Evolutionary conservation across 176 grass and related monocot genomes (phyloP).

Genomic region (Aegilops sharonensis): DNA sequence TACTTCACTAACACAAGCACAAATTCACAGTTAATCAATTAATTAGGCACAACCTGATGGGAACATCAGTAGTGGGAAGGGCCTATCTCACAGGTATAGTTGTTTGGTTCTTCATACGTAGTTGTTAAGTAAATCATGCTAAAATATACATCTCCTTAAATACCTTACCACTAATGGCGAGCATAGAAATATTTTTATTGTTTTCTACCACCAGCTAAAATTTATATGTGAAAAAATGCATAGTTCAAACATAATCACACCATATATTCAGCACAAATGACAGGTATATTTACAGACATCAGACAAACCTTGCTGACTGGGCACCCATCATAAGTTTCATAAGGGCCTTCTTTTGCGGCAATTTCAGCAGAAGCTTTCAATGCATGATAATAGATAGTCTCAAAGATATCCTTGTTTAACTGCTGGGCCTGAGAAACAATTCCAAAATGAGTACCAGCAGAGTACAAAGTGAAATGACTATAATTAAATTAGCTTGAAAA

Average conservation of each 20-base stretch:
- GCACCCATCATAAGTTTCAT: constrained; percentile 65
- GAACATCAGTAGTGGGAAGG: background rate
- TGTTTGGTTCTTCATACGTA: background rate
- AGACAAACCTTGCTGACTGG: constrained; percentile 63
- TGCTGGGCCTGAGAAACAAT: constrained; percentile 48
- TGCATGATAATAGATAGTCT: constrained; percentile 75
- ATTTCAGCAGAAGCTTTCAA: constrained; percentile 64
- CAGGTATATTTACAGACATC: background rate
- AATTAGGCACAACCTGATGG: background rate
- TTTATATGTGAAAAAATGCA: background rate
- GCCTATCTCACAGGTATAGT: background rate
- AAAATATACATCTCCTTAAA: background rate
- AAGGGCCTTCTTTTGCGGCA: constrained; percentile 62
- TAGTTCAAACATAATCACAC: background rate
- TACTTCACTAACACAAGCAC: background rate
- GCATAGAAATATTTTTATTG: background rate
- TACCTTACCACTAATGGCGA: background rate
- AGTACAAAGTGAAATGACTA: background rate
- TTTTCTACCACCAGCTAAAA: background rate
- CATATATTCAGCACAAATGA: background rate
- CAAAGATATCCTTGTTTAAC: constrained; percentile 80
- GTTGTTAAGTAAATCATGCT: background rate
- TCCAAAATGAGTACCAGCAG: background rate
- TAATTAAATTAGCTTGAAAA: background rate
- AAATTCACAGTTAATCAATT: background rate